Evolutionary conservation across 202 grass and related monocot species (phyloP), one percentile per base, ranked within the genome.

Genomic region (Bolboschoenoplectus hybrid): DNA sequence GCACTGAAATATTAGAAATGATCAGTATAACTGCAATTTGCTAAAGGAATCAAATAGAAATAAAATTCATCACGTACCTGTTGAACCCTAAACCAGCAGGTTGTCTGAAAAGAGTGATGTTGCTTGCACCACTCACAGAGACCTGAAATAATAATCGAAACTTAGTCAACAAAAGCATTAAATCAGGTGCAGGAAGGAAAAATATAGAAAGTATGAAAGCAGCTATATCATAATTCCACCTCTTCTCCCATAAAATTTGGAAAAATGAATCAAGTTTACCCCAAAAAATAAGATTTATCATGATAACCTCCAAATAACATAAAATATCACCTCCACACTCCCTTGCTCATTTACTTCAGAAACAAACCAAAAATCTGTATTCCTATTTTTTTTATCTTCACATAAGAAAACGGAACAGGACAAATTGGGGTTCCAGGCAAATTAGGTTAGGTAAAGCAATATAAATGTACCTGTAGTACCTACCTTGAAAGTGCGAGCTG

Each of bases 31-130:
- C 57, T 34, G 74, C 12, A 46, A n/a, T 52, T 38, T 11, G 8
- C 16, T 47, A 84, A 89, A 52, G 50, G 74, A 35, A 43, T 78
- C 12, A 39, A 41, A 26, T 61, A 64, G 4, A 67, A n/a, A 7
- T 2, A 81, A 20, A 39, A 45, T 44, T 40, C 2, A 6, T 58
- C 60, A 66, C 56, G 83, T 88, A 98, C 96, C 87, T 60, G 80
- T 87, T 92, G 60, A 92, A 46, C 16, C 85, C 83, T 32, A 71
- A 53, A 85, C 84, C 51, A 92, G 85, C n/a, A 26, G 67, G 85
- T 67, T 84, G 84, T 89, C 80, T 90, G 73, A 43, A 88, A 58
- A 39, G 70, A 63, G 72, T 87, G 53, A 26, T 89, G 74, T 80
- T 77, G 36, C 65, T 81, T 83, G 74, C 57, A 84, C 74, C 50